phyloP scores from a whole-genome alignment of 1,139 yeast species.

The Suhomyces chickasaworum region DNA sequence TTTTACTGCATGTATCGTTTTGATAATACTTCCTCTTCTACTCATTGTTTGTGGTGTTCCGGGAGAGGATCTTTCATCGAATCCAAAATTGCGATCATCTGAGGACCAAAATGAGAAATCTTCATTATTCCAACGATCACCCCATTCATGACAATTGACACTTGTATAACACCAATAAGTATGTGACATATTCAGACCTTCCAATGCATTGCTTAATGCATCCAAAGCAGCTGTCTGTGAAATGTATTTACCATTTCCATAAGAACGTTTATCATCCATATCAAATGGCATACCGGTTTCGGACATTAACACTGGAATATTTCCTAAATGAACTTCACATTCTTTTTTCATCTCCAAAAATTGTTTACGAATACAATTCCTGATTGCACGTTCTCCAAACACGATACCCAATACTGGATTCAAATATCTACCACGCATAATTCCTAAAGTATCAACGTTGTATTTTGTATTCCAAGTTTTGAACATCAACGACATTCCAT shows the following conservation, averaged over 20 bases:
- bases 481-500: slow-evolving; percentile 89
- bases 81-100: slow-evolving; percentile 52
- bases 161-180: slow-evolving; percentile 87
- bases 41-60: slow-evolving; percentile 12
- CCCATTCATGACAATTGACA: slow-evolving; percentile 73
- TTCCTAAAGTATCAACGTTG: slow-evolving; percentile 88
- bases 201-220: slow-evolving; percentile 78
- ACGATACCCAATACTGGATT: slow-evolving; percentile 79
- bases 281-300: slow-evolving; percentile 99
- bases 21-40: slow-evolving; percentile 15
- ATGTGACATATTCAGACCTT: slow-evolving; percentile 67
- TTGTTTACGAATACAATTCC: slow-evolving; percentile 71
- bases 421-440: slow-evolving; percentile 74
- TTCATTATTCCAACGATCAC: slow-evolving; percentile 92
- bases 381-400: slow-evolving; percentile 75
- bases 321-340: slow-evolving; percentile 59
- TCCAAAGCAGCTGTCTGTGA: slow-evolving; percentile 84
- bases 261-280: slow-evolving; percentile 79
- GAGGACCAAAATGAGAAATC: slow-evolving; percentile 85
- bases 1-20: slow-evolving; percentile 6
- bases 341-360: slow-evolving; percentile 65
- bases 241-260: slow-evolving; percentile 59
- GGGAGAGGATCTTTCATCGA: slow-evolving; percentile 14
- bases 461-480: slow-evolving; percentile 75
- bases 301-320: slow-evolving; percentile 73